Conservation (phyloP, 371 early-diverging fungal genomes). For the Thermomucor indicae-seudaticae region DNA sequence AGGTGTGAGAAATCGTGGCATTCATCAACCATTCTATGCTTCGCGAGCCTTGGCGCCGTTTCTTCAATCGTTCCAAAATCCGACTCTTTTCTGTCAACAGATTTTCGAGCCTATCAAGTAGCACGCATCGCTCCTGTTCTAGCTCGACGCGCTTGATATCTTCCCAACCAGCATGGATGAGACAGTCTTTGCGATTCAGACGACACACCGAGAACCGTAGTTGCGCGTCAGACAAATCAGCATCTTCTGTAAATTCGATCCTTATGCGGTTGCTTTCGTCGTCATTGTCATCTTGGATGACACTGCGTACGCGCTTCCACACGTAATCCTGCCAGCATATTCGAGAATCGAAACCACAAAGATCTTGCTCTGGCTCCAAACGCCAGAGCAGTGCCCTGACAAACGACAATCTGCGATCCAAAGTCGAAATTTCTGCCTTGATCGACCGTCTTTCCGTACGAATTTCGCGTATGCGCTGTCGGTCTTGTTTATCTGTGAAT, state of each 20-base stretch:
- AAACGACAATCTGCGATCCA: conserved; percentile 17
- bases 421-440: conserved; percentile 6
- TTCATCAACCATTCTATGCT: not conserved
- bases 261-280: not conserved
- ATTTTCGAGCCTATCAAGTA: not conserved
- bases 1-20: not conserved
- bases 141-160: not conserved
- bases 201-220: not conserved
- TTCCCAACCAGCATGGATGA: not conserved
- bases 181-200: not conserved
- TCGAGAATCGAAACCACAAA: conserved; percentile 48
- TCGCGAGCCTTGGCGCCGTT: not conserved
- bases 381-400: conserved; percentile 13
- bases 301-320: conserved; percentile 19
- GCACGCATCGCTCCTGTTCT: not conserved
- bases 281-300: conserved; percentile 10
- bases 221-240: not conserved
- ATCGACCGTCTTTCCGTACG: conserved; percentile 10
- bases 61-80: not conserved
- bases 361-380: conserved; percentile 17
- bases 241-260: not conserved
- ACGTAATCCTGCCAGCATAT: conserved; percentile 42
- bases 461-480: conserved; percentile 9
- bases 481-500: no score
- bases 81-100: not conserved